Evolutionary conservation across 257 asterid genomes (phyloP).

Genomic region (Solanum chmielewskii): DNA sequence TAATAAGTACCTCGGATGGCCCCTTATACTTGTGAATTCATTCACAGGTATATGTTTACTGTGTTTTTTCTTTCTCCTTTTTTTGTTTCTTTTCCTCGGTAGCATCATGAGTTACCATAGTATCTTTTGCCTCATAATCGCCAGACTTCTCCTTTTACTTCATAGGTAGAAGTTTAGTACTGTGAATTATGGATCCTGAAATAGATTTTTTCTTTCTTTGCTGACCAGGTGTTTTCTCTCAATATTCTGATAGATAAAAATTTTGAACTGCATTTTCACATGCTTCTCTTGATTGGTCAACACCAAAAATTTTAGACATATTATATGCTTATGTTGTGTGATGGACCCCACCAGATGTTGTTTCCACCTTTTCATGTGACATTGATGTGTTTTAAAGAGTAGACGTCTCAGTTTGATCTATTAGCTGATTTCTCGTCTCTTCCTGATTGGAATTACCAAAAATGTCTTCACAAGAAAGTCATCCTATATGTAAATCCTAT

Average conservation of each 20-base stretch:
- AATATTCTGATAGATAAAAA: slow-evolving; percentile 1
- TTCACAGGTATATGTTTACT: slow-evolving; percentile 26
- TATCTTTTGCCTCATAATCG: slow-evolving; percentile 29
- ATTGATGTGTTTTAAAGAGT: slow-evolving; percentile 12
- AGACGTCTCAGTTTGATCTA: slow-evolving; percentile 11
- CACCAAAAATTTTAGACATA: slow-evolving; percentile 9
- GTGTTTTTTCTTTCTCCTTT: slow-evolving; percentile 35
- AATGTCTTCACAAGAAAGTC: too few relatives aligned
- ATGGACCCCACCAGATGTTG: slow-evolving; percentile 2
- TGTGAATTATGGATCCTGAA: slow-evolving; percentile 17
- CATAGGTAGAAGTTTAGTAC: slow-evolving; percentile 47
- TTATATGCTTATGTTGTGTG: slow-evolving; percentile 4
- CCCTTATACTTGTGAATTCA: slow-evolving; percentile 59
- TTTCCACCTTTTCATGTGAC: slow-evolving; percentile 11
- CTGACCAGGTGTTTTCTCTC: slow-evolving; percentile 16
- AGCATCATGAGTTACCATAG: slow-evolving; percentile 23
- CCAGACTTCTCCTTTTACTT: slow-evolving; percentile 49
- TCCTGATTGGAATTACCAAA: not conserved
- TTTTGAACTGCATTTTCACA: too few relatives aligned
- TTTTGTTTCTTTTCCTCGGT: slow-evolving; percentile 31
- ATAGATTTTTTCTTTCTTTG: slow-evolving; percentile 16
- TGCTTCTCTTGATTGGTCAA: too few relatives aligned
- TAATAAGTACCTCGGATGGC: slow-evolving; percentile 17
- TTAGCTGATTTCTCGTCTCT: slow-evolving; percentile 10
- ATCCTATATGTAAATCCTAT: not conserved